These are phyloP conservation scores for Datisca glomerata DNA, from an alignment of 306 rosid genomes.

Conservation along the genomic window DNA sequence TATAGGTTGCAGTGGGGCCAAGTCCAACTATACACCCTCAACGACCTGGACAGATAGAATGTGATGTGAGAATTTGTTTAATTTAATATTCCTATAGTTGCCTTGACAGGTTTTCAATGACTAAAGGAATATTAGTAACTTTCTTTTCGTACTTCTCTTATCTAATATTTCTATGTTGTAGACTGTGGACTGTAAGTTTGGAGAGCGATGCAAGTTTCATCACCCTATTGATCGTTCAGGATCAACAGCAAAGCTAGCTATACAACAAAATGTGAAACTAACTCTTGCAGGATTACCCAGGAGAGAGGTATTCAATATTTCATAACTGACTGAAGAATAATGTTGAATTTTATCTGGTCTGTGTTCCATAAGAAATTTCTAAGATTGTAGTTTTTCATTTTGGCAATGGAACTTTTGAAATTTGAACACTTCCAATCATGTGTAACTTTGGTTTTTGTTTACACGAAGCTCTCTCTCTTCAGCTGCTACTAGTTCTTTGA, in stretches of 20 bases:
- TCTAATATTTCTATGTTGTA: constrained; percentile 31
- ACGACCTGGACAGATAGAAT: constrained; percentile 81
- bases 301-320: constrained; percentile 77
- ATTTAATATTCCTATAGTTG: background rate
- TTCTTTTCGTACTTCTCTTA: background rate
- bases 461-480: too few species aligned
- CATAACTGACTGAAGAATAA: too few species aligned
- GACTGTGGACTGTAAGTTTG: constrained; percentile 77
- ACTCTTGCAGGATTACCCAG: constrained; percentile 90
- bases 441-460: too few species aligned
- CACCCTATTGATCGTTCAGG: constrained; percentile 82
- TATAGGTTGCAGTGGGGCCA: constrained; percentile 21
- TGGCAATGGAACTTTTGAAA: too few species aligned
- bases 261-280: constrained; percentile 42
- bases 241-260: constrained; percentile 19
- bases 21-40: constrained; percentile 59
- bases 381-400: too few species aligned
- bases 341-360: too few species aligned
- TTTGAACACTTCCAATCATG: too few species aligned
- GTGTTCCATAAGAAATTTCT: too few species aligned
- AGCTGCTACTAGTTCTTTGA: too few species aligned
- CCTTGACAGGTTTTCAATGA: background rate
- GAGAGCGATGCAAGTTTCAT: constrained; percentile 76
- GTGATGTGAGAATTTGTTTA: constrained; percentile 49
- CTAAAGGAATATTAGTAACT: background rate